Base-by-base conservation (phyloP, 2,329 filamentous ascomycete species). In the Sphaceloma murrayae region DNA sequence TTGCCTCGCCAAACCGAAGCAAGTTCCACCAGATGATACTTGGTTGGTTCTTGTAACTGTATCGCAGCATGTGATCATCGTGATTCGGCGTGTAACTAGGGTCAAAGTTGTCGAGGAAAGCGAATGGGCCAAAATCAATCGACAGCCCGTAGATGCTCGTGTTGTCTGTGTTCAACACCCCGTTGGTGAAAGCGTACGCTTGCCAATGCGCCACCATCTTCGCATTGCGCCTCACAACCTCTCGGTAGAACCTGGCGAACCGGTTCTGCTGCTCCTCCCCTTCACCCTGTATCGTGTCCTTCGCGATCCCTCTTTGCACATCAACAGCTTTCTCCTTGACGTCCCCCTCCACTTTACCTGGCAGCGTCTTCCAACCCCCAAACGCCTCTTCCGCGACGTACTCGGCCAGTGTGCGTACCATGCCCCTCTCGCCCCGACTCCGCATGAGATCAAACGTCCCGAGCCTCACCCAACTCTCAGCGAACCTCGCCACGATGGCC, bases 1-100 rank as follows among this genome's bases (percentile, higher is more conserved):
- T 60, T 0, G 83, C 77, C 65, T 98, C 91, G 46, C 87, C 91
- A 0, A 98, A 74, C 1, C 91, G 79, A 1, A 95, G 86, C 0
- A 96, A 72, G 56, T 96, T 96, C 91, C 91, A 98, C 91, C 91
- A 98, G 57, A 98, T 91, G 46, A 98, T 84, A 32, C 81, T 88
- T 0, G 91, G 88, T 59, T 98, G 91, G 60, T 94, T 94, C 53
- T 81, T 80, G 68, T 96, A 98, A 52, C 79, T 80, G 61, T 98
- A 98, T 34, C 91, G 77, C 21, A 94, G 69, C 66, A 82, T 74
- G 58, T 82, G 74, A 58, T 98, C 91, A 62, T 98, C 91, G 60
- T 98, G 91, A 58, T 98, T 98, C 1, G 91, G 91, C 0, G 91
- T 98, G 62, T 96, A 98, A 11, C 73, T 70, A 0, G 89, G 89